Evolutionary conservation across 768 basidiomycete genomes (phyloP), one percentile per base, ranked within the genome.

Genomic region (Zangia roseola): DNA sequence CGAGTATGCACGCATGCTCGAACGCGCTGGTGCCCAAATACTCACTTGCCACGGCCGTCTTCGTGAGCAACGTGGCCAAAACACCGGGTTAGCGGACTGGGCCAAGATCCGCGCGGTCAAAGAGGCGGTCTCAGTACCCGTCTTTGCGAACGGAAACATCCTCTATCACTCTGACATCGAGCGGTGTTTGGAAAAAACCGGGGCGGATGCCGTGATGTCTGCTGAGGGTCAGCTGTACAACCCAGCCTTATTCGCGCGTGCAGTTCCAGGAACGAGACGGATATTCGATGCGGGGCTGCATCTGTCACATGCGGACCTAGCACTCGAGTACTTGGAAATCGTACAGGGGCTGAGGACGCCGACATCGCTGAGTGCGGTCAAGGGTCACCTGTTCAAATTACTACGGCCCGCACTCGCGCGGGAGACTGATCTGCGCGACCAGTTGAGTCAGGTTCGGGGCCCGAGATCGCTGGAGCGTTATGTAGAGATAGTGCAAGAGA

Each of bases 91-190:
- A 10, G 93, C 93, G 6, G 90, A 91, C 59, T 97, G 90, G 88
- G 73, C 71, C 21, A 86, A 97, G 68, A 97, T 99, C 61, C 80
- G 79, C 8, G 90, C 91, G 0, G 93, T 99, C 58, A 97, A 94
- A 66, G 68, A 88, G 57, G 89, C 91, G 1, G 91, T 98, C 31
- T 82, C 81, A 1, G 81, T 99, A 0, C 95, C 94, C 4, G 94
- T 99, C 5, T 91, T 99, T 64, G 94, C 95, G 0, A 99, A 99
- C 67, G 97, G 97, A 24, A 98, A 97, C 66, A 82, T 97, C 50
- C 82, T 97, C 12, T 91, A 85, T 65, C 79, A 86, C 37, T 77
- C 82, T n/a, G 94, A 98, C 67, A 80, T 97, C 40, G 75, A 78
- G 43, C 71, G 74, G 10, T 97, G 94, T 66, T 71, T 99, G 26